Base-by-base conservation (phyloP, 1,284 basidiomycete genomes). In the Pyrrhoderma noxium region DNA sequence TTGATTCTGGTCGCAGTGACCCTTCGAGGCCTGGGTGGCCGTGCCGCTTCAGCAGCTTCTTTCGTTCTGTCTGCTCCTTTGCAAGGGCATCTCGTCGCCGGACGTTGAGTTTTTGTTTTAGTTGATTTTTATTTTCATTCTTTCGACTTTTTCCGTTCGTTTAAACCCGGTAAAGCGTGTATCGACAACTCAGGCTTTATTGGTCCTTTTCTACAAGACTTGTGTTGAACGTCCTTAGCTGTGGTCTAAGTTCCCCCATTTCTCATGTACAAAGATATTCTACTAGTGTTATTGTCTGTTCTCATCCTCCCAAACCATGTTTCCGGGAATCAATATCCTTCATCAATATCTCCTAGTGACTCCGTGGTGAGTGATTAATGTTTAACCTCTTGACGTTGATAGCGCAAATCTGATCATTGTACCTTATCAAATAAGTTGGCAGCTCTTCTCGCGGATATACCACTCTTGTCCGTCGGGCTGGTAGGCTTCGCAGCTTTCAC, bases 401-500 rank as follows among this genome's bases (percentile, higher is more conserved):
- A 25, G 22, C 16, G 27, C 37, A 51, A 35, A 49, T 56, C 51
- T 38, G 14, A 18, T 23, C 21, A 36, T 51, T 21, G n/a, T 37
- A 23, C 8, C 25, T n/a, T 49, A 40, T 18, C 51, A 57, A 9
- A n/a, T 52, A 40, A 85, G 84, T 65, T 84, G 39, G 75, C 79
- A 56, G 65, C 70, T 55, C 62, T 88, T 45, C 67, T 88, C 39
- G 70, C 76, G 14, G 82, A 85, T 56, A 78, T 88, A 47, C 86
- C 86, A 35, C 70, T 83, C 56, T 75, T 85, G 58, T 76, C 76
- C 52, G 72, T 82, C 49, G 86, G 85, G 39, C 67, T 86, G 18
- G 67, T 85, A 59, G 75, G 74, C 35, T 77, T 88, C 53, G 82
- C 75, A n/a, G 68, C 79, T 27, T 75, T 81, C 47, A 74, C 74